These are phyloP conservation scores for Lactarius indigo DNA, from an alignment of 768 basidiomycete genomes.

Conservation along the genomic window DNA sequence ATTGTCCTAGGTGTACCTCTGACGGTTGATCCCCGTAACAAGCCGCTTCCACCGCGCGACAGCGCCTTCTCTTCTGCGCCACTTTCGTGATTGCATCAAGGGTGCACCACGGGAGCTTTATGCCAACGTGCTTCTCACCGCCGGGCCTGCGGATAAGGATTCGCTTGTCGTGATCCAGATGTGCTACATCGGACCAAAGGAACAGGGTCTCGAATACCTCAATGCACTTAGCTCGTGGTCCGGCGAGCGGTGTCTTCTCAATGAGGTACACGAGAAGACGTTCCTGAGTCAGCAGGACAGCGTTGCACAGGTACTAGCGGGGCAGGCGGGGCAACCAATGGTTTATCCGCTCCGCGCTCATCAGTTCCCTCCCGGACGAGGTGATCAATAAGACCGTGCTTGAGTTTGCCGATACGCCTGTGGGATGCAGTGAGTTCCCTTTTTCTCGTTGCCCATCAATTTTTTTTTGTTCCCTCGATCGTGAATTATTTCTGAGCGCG, in stretches of 20 bases:
- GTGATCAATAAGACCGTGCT: constrained; percentile 79
- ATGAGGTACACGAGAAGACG: constrained; percentile 87
- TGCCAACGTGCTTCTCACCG: constrained; percentile 86
- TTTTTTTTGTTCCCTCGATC: neutral
- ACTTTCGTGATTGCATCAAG: constrained; percentile 92
- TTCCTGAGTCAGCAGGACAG: constrained; percentile 90
- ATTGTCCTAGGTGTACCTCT: neutral
- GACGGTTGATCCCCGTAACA: constrained; percentile 13
- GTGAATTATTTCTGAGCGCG: neutral
- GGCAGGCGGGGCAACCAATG: constrained; percentile 82
- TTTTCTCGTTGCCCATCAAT: neutral
- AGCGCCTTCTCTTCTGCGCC: constrained; percentile 82
- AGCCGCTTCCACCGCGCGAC: constrained; percentile 89
- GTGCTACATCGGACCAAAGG: constrained; percentile 78
- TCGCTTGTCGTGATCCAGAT: constrained; percentile 90
- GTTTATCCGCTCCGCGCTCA: constrained; percentile 86
- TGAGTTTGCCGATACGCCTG: constrained; percentile 77
- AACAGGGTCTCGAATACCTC: constrained; percentile 71
- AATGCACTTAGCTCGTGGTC: constrained; percentile 88
- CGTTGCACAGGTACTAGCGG: constrained; percentile 82
- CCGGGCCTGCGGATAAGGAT: constrained; percentile 79
- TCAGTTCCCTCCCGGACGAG: constrained; percentile 82
- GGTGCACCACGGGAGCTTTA: constrained; percentile 84
- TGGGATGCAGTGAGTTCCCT: constrained; percentile 78
- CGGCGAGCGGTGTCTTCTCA: constrained; percentile 79